A percentile compares a stretch with the other conserved stretches of the same genome.
Evolutionary conservation across 1,139 yeast species (phyloP).

Genomic region (Pichia kudriavzevii): DNA sequence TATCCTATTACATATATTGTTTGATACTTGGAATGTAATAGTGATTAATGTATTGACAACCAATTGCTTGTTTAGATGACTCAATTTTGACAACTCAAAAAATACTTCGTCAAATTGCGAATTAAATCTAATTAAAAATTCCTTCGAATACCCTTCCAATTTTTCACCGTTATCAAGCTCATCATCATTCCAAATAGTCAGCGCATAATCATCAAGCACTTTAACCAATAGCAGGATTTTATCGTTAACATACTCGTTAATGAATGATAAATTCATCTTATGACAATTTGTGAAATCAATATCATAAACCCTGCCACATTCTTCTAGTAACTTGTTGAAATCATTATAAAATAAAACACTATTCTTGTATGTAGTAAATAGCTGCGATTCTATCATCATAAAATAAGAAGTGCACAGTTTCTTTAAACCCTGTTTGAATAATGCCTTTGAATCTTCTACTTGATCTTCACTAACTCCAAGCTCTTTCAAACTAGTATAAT

Average conservation of each 20-base stretch:
- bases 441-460: constrained; percentile 16
- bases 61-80: constrained; percentile 18
- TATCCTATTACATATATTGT: constrained; percentile 16
- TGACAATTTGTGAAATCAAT: constrained; percentile 18
- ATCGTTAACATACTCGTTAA: constrained; percentile 7
- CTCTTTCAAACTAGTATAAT: constrained; percentile 11
- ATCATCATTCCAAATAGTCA: constrained; percentile 11
- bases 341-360: constrained; percentile 27
- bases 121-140: constrained; percentile 10
- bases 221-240: too few relatives aligned
- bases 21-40: constrained; percentile 14
- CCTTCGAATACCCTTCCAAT: constrained; percentile 3
- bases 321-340: constrained; percentile 21
- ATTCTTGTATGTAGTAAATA: constrained; percentile 17
- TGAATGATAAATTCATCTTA: constrained; percentile 17
- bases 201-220: constrained; percentile 15
- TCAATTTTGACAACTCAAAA: background rate
- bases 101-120: constrained; percentile 4
- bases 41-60: constrained; percentile 16
- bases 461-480: constrained; percentile 5
- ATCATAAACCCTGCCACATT: constrained; percentile 12
- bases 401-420: constrained; percentile 21
- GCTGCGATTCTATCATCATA: constrained; percentile 18
- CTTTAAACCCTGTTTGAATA: constrained; percentile 22
- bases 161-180: constrained; percentile 2